Base-by-base conservation (phyloP, 768 basidiomycete species). In the Calocera viscosa region DNA sequence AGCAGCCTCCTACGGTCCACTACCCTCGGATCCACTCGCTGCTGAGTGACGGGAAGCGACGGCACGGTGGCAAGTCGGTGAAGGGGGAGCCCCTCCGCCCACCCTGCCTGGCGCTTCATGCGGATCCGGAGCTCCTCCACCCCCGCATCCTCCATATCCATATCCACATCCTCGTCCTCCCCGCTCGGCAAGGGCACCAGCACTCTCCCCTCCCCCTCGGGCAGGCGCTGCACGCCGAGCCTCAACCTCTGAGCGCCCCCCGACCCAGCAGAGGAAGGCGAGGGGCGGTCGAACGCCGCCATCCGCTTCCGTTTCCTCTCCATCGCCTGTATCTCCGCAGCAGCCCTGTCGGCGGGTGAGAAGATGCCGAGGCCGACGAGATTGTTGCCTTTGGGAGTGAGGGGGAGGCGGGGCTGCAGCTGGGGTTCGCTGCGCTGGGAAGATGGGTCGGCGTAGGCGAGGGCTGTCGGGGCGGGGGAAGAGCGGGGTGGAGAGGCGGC, bases 401-500 rank as follows among this genome's bases (percentile, higher is more conserved):
- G 43, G 43, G 43, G 24, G 43, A 47, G 43, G 7, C 7, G 43
- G 43, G 43, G 24, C 65, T 10, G 41, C 19, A 11, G 40, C 33
- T 28, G 14, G 17, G 28, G 22, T 26, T 19, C 24, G 22, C 53
- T 1, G 26, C 32, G 32, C 30, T 30, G 47, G 16, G 41, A 39
- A 2, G 22, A 24, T 8, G 33, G 30, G 2, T 34, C 10, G 35
- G 39, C 38, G 49, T 35, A 73, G 72, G 41, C 68, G 70, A 14
- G 65, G 63, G n/a, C 64, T 53, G 66, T 71, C 68, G 43, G 60
- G 64, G 65, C 35, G 35, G 35, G 5, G 35, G 35, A 38, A 14
- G 35, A 38, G 35, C 35, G 35, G 7, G 35, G 35, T 38, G 35
- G 35, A 38, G 35, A 38, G 43, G 43, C 7, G 24, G 43, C 43